These are phyloP conservation scores for Daldinia sp. DNA, from an alignment of 2,329 filamentous ascomycete species.

Conservation along the genomic window DNA sequence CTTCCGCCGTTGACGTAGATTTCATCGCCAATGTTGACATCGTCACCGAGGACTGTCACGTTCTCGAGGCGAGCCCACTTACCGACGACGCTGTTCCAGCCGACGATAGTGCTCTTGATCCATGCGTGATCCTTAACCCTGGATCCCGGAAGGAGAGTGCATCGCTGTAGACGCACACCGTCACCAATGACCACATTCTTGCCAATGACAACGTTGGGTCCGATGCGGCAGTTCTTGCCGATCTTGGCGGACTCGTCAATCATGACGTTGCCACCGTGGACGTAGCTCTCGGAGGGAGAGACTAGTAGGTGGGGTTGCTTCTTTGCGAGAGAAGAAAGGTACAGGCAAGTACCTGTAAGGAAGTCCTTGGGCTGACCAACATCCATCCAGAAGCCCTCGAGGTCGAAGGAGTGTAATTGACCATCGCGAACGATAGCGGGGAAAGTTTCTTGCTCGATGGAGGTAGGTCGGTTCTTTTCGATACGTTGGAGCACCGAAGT, in stretches of 20 bases:
- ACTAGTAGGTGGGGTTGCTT: slow-evolving; percentile 86
- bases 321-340: slow-evolving; percentile 92
- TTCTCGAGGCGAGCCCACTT: slow-evolving; percentile 98
- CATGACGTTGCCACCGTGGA: slow-evolving; percentile 94
- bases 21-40: slow-evolving; percentile 97
- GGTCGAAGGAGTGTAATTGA: slow-evolving; percentile 92
- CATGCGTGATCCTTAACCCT: slow-evolving; percentile 99
- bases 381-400: slow-evolving; percentile 99
- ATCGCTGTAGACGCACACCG: slow-evolving; percentile 91
- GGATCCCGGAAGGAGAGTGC: slow-evolving; percentile 85
- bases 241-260: slow-evolving; percentile 95
- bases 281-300: slow-evolving; percentile 76
- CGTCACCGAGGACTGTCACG: slow-evolving; percentile 95
- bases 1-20: slow-evolving; percentile 98
- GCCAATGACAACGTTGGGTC: slow-evolving; percentile 95
- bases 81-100: slow-evolving; percentile 96
- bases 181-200: slow-evolving; percentile 92
- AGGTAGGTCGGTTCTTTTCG: slow-evolving; percentile 88
- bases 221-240: slow-evolving; percentile 97
- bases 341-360: slow-evolving; percentile 93
- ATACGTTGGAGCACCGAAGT: slow-evolving; percentile 89
- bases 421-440: slow-evolving; percentile 90
- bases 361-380: slow-evolving; percentile 99
- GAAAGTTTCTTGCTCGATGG: slow-evolving; percentile 99
- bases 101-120: slow-evolving; percentile 98